Base-by-base conservation (phyloP, 768 basidiomycete genomes). In the Boletus subcaerulescens region DNA sequence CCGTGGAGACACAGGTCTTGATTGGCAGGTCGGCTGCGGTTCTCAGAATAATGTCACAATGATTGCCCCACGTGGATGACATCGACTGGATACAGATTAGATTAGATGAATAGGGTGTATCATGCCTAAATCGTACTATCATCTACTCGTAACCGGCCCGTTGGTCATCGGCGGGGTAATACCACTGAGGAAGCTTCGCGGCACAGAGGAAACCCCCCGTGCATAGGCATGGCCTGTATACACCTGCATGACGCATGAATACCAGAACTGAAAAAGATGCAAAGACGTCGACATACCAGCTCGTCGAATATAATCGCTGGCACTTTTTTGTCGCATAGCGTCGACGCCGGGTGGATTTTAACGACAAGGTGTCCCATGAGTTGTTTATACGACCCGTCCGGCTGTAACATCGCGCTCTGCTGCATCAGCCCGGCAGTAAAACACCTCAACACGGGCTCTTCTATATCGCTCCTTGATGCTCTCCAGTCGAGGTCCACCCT, bases 301-400 rank as follows among this genome's bases (percentile, higher is more conserved):
- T 99, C 97, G 68, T 96, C 89, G 67, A 91, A 99, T 36, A 99
- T 80, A 58, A 99, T 93, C 6, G 88, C 92, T 0, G 86, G 85
- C 0, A 86, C 82, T 67, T 90, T 91, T 65, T 89, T 92, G 60
- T 89, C 86, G 61, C 80, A 82, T 62, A 98, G 66, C 4, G 83
- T 79, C 31, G 95, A 98, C 31, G 89, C 82, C 0, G 96, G 97
- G 65, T 98, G 93, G 20, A 99, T 89, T 69, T 95, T 96, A 53
- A 98, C 79, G 22, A 88, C 85, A 55, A 82, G 80, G 44, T 81
- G 82, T 2, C 89, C 89, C 76, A 91, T 82, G 4, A 83, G 77
- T 66, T 83, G 90, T 67, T 86, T 96, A 76, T 98, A 99, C 32
- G 82, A 80, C 46, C 91, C 91, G 71, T 97, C 91, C 4, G 89